Base-by-base conservation (phyloP, 2,329 filamentous ascomycete genomes). In the Fusarium sp. region DNA sequence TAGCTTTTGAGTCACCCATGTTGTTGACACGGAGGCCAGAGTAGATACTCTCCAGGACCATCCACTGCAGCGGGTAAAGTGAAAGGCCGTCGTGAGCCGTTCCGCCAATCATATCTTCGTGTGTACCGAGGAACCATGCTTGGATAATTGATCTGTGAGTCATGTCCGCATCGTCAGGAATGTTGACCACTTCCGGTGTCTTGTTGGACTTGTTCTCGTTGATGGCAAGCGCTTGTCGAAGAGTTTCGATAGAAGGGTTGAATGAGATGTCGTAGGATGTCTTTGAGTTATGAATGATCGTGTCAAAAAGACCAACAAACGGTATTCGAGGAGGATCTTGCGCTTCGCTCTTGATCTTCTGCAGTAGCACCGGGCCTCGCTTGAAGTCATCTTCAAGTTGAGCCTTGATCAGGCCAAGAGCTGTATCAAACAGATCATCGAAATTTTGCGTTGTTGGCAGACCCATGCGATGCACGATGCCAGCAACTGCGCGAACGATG, bases 121-220 rank as follows among this genome's bases (percentile, higher is more conserved):
- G 75, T 4, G 76, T 77, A 13, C 76, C 76, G 5, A 78, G 33
- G 17, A 78, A 78, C 76, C 76, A 78, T 10, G 75, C 73, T 39
- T 78, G 75, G 13, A 67, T 52, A 10, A 77, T 60, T 3, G 76
- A 78, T 11, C 66, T 55, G 3, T 54, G 56, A 13, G 62, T 49
- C 57, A 66, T 63, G 5, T 74, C 67, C 2, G 65, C 49, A n/a
- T 70, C 62, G 3, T 62, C 54, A 10, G 73, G 69, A 1, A 70
- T 41, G 1, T 39, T 49, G 14, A 72, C 44, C 2, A 68, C 20
- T 13, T 75, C 69, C 1, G 66, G 66, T 24, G 39, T 14, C 18
- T 55, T 72, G 22, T 20, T 63, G 10, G 69, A 72, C 9, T 47
- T 68, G 7, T 62, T 78, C 18, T 78, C 76, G 36, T 76, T 78